Percentiles rank a stretch among this genome's conserved stretches.
phyloP scores from a whole-genome alignment of 805 yeast genomes.

The Cyberlindnera mycetangii region DNA sequence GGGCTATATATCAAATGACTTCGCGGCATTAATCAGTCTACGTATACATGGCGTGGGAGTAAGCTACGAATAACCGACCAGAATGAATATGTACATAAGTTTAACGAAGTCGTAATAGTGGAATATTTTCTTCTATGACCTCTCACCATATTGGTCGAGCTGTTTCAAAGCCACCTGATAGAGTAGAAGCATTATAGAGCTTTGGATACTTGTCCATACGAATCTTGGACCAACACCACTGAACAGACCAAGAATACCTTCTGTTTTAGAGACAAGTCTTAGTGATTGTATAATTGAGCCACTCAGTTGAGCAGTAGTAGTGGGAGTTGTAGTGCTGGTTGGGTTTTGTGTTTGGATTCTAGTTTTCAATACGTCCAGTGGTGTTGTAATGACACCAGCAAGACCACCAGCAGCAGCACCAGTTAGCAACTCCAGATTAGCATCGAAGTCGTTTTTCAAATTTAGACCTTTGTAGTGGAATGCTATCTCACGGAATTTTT shows the following conservation, averaged over 20 bases:
- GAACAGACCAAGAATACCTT: constrained; percentile 79
- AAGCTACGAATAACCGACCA: neutral
- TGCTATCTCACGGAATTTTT: constrained; percentile 67
- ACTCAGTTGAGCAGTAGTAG: constrained; percentile 23
- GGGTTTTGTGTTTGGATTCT: constrained; percentile 86
- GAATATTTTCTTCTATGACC: too few relatives aligned
- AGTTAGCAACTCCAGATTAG: constrained; percentile 65
- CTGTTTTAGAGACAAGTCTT: constrained; percentile 55
- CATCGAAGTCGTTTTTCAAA: constrained; percentile 45
- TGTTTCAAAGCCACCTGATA: constrained; percentile 74
- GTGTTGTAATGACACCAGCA: constrained; percentile 87
- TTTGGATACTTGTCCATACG: constrained; percentile 94
- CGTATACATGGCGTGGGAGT: neutral
- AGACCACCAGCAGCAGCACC: constrained; percentile 97
- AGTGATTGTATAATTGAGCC: constrained; percentile 54
- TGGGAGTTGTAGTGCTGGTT: constrained; percentile 2
- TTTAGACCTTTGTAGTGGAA: constrained; percentile 35
- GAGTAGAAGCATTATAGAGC: constrained; percentile 86
- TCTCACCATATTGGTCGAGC: constrained; percentile 18
- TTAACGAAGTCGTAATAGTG: neutral
- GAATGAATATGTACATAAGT: neutral
- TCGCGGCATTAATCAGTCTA: too few relatives aligned
- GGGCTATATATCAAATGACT: neutral
- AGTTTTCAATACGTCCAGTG: constrained; percentile 88
- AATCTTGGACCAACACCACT: constrained; percentile 96